These are phyloP conservation scores for Boletellus deceptivus DNA, from an alignment of 1,284 basidiomycete species.

Conservation along the genomic window DNA sequence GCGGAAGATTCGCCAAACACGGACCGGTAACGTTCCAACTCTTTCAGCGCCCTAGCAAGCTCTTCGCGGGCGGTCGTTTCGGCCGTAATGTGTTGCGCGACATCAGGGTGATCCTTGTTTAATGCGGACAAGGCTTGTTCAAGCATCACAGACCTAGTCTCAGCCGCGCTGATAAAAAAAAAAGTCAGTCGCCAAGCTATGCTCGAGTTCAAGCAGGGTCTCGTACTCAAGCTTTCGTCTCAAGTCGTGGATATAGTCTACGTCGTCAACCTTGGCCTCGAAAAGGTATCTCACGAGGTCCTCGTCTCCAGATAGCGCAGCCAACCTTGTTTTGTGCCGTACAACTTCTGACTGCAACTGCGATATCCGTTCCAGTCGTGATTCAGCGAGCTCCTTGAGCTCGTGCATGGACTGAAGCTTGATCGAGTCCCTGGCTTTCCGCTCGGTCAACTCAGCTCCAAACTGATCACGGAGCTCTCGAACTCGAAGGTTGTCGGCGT, in stretches of 20 bases:
- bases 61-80: conserved; percentile 57
- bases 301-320: conserved; percentile 69
- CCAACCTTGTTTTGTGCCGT: conserved; percentile 75
- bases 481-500: conserved; percentile 73
- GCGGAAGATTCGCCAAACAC: conserved; percentile 59
- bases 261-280: conserved; percentile 54
- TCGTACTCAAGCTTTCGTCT: conserved; percentile 59
- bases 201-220: conserved; percentile 13
- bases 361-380: conserved; percentile 74
- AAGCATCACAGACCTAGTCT: conserved; percentile 49
- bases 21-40: conserved; percentile 60
- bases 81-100: conserved; percentile 44
- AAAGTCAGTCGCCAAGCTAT: neutral
- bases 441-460: conserved; percentile 69
- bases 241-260: conserved; percentile 63
- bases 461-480: conserved; percentile 81
- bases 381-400: conserved; percentile 67
- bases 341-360: conserved; percentile 74
- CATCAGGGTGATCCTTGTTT: conserved; percentile 47
- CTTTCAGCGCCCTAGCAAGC: conserved; percentile 43
- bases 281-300: conserved; percentile 74
- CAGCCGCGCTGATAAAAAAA: conserved; percentile 45
- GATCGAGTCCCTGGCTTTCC: conserved; percentile 64
- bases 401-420: conserved; percentile 70
- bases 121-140: conserved; percentile 49